Evolutionary conservation across 768 basidiomycete species (phyloP), one percentile per base, ranked within the genome.

Genomic region (Boletus sensibilis): DNA sequence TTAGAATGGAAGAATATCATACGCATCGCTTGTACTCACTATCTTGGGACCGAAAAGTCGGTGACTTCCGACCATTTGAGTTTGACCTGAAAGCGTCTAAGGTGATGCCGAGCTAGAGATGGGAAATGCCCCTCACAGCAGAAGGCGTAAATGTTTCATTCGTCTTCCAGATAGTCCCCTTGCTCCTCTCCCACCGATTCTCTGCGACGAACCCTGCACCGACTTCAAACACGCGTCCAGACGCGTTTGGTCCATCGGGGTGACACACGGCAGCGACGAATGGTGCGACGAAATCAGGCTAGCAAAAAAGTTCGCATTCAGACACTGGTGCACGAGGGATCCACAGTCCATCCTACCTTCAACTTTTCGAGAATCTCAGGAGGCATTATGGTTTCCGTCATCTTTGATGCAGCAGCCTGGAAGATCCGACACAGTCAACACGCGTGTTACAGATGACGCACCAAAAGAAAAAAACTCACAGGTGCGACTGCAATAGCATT

Each of bases 351-450:
- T 11, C 48, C 1, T 69, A 88, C 89, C 70, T 87, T 87, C 39
- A 97, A 75, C 65, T 91, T 89, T n/a, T 82, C 87, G 52, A 98
- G 82, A 82, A 97, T 86, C 54, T 98, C 96, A 20, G 90, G 88
- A 10, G 96, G 91, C 90, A 98, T 92, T 63, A 95, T 78, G 0
- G 94, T 97, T 66, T 88, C 94, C 3, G 94, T 97, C 96, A 98
- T 98, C 3, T 83, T 82, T 4, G 94, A 96, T 1, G 95, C 96
- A n/a, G 96, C 96, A 57, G 92, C 87, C 92, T 62, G 25, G 9
- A 2, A 10, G 16, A 33, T 21, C 31, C 14, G 12, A 31, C 13
- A 14, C 23, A 41, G 47, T 59, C 31, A 53, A 38, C 34, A 47
- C 39, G 20, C 35, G 3, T 31, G 20, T 25, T 44, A 52, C 25